Base-by-base conservation (phyloP, 2,329 filamentous ascomycete genomes). In the Aspergillus novofumigatus region DNA sequence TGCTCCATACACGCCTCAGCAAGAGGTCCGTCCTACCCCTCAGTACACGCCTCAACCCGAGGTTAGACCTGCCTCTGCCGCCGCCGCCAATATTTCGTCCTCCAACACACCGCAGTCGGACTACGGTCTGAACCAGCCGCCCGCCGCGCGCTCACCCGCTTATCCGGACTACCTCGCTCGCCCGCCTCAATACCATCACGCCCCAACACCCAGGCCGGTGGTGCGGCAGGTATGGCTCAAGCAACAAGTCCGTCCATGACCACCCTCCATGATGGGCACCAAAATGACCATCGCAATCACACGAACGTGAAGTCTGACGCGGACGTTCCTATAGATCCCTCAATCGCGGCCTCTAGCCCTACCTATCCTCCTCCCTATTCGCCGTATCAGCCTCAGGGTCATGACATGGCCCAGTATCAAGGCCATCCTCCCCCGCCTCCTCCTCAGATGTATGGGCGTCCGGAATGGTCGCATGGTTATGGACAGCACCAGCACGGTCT, bases 241-340 rank as follows among this genome's bases (percentile, higher is more conserved):
- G 86, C 91, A 88, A 91, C 91, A 89, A 96, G 92, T 96, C 90
- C 91, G 92, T 96, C 91, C 80, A 85, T 91, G 83, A 84, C 66
- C 62, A 70, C 89, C 86, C 82, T 90, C 81, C 84, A 87, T 84
- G 89, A 92, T 91, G 89, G 82, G 76, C 81, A 81, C 72, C 82
- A 83, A 80, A 88, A 79, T 81, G 78, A 82, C 84, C 86, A 89
- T 87, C 88, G 87, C 81, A 83, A 85, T 80, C 82, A 84, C 76
- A 69, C 73, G 69, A 75, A 70, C 67, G 84, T 88, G 80, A 92
- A 91, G 79, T 95, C 92, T 96, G 90, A 96, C 91, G 85, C 84
- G 85, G 88, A 91, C 87, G 86, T 95, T 82, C 91, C 91, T 88
- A 92, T 96, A 97, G 93, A 97, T 95, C 92, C 92, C 72, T 95